Evolutionary conservation across 2,329 filamentous ascomycete genomes (phyloP).

Genomic region (Xylaria multiplex): DNA sequence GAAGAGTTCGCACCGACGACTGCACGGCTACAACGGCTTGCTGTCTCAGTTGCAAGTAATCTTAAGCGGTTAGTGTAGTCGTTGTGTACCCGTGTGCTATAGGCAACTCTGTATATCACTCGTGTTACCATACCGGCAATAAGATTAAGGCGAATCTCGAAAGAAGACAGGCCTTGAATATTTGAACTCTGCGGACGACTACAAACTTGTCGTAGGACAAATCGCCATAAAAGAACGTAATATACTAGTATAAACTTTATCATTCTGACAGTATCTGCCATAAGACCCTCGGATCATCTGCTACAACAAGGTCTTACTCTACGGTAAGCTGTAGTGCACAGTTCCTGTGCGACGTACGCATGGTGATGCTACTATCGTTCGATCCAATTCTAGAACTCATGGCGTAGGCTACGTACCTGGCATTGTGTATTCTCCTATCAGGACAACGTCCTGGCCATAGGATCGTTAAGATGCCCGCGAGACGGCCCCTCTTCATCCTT

Average conservation of each 20-base stretch:
- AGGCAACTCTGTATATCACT: background rate
- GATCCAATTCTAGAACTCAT: conserved; percentile 10
- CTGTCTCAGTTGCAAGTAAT: conserved; percentile 2
- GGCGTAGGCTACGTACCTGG: background rate
- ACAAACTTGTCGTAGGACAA: background rate
- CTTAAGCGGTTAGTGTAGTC: conserved; percentile 14
- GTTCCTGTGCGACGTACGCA: conserved; percentile 17
- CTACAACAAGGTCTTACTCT: background rate
- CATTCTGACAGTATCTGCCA: background rate
- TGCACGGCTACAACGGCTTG: conserved; percentile 12
- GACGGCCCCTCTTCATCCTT: background rate
- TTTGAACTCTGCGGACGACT: background rate
- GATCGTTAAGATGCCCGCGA: background rate
- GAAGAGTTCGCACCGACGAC: background rate
- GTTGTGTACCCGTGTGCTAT: conserved; percentile 10
- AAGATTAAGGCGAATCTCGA: background rate
- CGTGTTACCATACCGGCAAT: background rate
- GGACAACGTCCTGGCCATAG: background rate
- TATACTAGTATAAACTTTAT: background rate
- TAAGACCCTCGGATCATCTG: background rate
- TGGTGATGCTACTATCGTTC: conserved; percentile 6
- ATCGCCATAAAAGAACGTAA: background rate
- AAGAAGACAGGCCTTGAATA: background rate
- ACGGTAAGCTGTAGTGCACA: background rate
- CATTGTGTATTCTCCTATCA: background rate